Conservation (phyloP, 805 yeast genomes). For the Scheffersomyces stipitis region DNA sequence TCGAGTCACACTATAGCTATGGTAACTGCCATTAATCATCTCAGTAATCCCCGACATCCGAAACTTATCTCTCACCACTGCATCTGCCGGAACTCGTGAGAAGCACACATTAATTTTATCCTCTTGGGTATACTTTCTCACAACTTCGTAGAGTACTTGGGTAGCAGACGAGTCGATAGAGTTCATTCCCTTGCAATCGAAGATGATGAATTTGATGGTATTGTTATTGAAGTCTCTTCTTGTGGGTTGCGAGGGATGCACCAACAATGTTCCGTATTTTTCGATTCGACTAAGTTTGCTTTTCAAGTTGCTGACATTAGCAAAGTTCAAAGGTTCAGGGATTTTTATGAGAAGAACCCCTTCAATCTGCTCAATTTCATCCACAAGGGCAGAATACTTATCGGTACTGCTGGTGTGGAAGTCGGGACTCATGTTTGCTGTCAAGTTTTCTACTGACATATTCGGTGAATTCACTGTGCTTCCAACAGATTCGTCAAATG, state of each 20-base stretch:
- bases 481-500: conserved; percentile 14
- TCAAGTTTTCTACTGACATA: not conserved
- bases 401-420: not conserved
- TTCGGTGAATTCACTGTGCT: conserved; percentile 23
- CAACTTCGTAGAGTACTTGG: conserved; percentile 64
- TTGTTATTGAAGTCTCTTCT: conserved; percentile 40
- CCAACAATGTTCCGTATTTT: conserved; percentile 67
- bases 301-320: conserved; percentile 77
- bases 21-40: conserved; percentile 20
- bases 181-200: conserved; percentile 83
- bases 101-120: conserved; percentile 59
- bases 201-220: conserved; percentile 54
- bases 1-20: conserved; percentile 11
- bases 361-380: conserved; percentile 49
- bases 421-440: not conserved
- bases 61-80: conserved; percentile 49
- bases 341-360: conserved; percentile 77
- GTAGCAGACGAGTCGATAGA: conserved; percentile 78
- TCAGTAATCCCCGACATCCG: conserved; percentile 53
- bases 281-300: conserved; percentile 69
- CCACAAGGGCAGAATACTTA: conserved; percentile 12
- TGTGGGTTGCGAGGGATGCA: conserved; percentile 73
- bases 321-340: conserved; percentile 87
- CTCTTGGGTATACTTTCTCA: conserved; percentile 48
- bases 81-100: conserved; percentile 54